Base-by-base conservation (phyloP, 306 rosid species). In the Luffa acutangula region DNA sequence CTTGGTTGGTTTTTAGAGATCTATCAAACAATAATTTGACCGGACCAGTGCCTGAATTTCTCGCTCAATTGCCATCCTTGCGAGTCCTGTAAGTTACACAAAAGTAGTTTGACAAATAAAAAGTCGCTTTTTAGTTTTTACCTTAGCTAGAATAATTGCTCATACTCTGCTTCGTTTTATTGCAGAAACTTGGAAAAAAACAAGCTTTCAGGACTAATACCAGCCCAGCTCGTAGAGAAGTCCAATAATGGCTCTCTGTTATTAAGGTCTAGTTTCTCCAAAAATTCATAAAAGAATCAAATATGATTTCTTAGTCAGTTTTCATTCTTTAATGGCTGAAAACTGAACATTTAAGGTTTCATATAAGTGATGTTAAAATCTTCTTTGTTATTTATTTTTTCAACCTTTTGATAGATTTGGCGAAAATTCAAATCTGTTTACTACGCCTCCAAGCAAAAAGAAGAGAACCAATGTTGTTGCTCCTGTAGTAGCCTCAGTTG, bases 41-140 rank as follows among this genome's bases (percentile, higher is more conserved):
- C 2, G 90, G 90, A 73, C 13, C 73, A 17, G 48, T 89, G 18
- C 90, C 90, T 14, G 86, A 80, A 31, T 89, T 87, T 84, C 80
- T 87, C 62, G 51, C 84, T 64, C 75, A 83, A 34, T 60, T 87
- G 84, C 79, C 83, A 56, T 6, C 9, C 62, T 80, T 87, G 79
- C 82, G 34, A 70, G 12, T 78, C 39, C 70, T 85, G 92, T 89
- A 85, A 85, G 89, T 85, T 51, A 25, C 39, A 10, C 3, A 45
- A 33, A 49, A 6, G 56, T 78, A 62, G 39, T 64, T 54, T 17
- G 41, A 43, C 39, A 18, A 17, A 37, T 13, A 14, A 52, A 3
- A 41, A 60, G 33, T 77, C 21, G n/a, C 31, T n/a, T 54, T 18
- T 18, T n/a, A 7, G 20, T 53, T 52, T 36, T 41, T 56, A 18